phyloP scores from a whole-genome alignment of 805 yeast species.

The Lachancea waltii region DNA sequence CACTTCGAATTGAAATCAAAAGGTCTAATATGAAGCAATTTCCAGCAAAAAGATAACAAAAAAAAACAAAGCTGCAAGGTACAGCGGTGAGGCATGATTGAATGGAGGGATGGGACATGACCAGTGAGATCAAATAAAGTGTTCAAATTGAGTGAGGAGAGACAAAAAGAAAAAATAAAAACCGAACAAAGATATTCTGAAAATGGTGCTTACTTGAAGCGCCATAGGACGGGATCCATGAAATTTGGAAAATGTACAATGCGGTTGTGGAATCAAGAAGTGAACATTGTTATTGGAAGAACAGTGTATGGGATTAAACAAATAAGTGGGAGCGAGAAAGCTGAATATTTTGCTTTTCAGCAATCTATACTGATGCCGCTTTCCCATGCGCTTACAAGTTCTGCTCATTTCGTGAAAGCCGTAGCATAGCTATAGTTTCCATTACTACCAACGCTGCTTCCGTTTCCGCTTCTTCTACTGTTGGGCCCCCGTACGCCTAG shows the following conservation, averaged over 20 bases:
- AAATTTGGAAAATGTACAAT: too few relatives aligned
- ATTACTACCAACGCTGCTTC: slow-evolving; percentile 11
- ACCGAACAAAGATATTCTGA: neutral
- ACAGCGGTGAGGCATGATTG: too few relatives aligned
- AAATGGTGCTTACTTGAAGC: neutral
- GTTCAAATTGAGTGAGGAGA: neutral
- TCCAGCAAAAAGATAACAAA: slow-evolving; percentile 2
- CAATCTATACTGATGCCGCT: too few relatives aligned
- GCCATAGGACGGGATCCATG: too few relatives aligned
- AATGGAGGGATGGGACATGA: too few relatives aligned
- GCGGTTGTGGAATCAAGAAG: too few relatives aligned
- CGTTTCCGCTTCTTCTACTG: slow-evolving; percentile 36
- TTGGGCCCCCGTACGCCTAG: slow-evolving; percentile 85
- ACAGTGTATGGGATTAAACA: too few relatives aligned
- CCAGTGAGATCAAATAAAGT: too few relatives aligned
- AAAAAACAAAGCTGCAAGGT: neutral
- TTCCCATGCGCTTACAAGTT: too few relatives aligned
- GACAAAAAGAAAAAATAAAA: neutral
- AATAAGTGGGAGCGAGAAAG: too few relatives aligned
- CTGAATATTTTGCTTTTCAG: too few relatives aligned
- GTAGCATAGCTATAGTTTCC: slow-evolving; percentile 17
- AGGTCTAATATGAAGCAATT: neutral
- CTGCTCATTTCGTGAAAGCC: slow-evolving; percentile 12
- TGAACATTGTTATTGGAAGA: too few relatives aligned
- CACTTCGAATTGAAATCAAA: neutral